Conservation (phyloP, 2,329 filamentous ascomycete genomes). For the Phyllosticta citrichinensis region DNA sequence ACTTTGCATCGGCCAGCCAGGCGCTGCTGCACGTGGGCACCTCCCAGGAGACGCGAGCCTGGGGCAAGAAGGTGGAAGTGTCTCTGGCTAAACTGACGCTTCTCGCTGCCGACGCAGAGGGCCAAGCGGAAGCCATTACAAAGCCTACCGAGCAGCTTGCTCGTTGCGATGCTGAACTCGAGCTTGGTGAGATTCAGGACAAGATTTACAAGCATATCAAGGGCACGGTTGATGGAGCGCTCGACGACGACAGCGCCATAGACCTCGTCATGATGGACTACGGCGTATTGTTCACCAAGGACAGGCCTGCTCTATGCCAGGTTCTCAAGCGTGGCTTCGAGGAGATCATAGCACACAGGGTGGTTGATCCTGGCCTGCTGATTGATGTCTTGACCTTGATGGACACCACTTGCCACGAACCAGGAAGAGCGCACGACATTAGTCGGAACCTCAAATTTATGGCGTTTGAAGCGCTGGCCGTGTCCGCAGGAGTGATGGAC, state of each 20-base stretch:
- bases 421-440: constrained; percentile 37
- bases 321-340: constrained; percentile 63
- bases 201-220: constrained; percentile 61
- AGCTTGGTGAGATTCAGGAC: constrained; percentile 71
- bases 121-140: constrained; percentile 20
- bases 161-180: constrained; percentile 50
- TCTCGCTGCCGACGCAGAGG: constrained; percentile 49
- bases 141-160: constrained; percentile 37
- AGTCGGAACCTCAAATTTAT: constrained; percentile 23
- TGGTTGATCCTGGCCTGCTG: constrained; percentile 48
- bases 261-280: constrained; percentile 65
- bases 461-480: constrained; percentile 56
- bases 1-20: constrained; percentile 63
- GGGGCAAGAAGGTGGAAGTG: constrained; percentile 89
- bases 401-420: constrained; percentile 37
- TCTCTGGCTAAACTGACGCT: constrained; percentile 73
- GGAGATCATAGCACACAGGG: constrained; percentile 60
- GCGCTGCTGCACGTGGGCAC: constrained; percentile 62
- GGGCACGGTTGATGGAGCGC: constrained; percentile 56
- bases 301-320: constrained; percentile 54
- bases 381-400: constrained; percentile 77
- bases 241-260: constrained; percentile 70
- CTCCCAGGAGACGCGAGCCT: constrained; percentile 65
- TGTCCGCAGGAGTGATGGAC: constrained; percentile 42
- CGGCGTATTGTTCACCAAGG: constrained; percentile 29